phyloP scores from a whole-genome alignment of 495 filamentous ascomycete species.

The Penicillium taxi region DNA sequence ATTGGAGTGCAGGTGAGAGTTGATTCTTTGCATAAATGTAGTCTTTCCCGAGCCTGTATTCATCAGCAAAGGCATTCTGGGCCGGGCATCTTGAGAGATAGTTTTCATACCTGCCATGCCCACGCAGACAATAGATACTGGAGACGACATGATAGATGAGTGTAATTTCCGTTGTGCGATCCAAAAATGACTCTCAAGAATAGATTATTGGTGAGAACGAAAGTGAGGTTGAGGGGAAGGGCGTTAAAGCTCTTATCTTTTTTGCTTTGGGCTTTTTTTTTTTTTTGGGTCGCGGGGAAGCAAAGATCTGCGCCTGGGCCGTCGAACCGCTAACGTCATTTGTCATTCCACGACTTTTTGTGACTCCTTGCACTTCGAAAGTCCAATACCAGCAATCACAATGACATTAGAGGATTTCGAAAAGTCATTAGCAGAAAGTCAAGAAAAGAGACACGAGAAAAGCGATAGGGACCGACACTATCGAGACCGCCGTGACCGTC shows the following conservation, averaged over 20 bases:
- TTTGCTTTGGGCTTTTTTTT: constrained; percentile 24
- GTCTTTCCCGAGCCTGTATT: constrained; percentile 85
- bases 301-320: constrained; percentile 25
- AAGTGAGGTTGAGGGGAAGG: no score
- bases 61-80: constrained; percentile 3
- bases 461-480: constrained; percentile 30
- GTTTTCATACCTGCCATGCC: constrained; percentile 75
- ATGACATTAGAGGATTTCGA: constrained; percentile 52
- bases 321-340: constrained; percentile 34
- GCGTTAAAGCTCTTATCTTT: constrained; percentile 18
- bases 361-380: constrained; percentile 5
- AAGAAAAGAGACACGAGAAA: constrained; percentile 29
- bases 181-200: neutral
- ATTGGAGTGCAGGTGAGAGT: constrained; percentile 74
- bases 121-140: constrained; percentile 79
- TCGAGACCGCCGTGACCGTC: constrained; percentile 33
- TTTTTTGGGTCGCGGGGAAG: constrained; percentile 27
- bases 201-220: neutral
- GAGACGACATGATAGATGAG: constrained; percentile 31
- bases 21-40: constrained; percentile 97
- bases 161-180: neutral
- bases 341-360: constrained; percentile 16
- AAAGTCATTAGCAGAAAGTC: constrained; percentile 38
- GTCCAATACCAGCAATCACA: constrained; percentile 6
- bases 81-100: constrained; percentile 1